Percentiles rank a stretch among this genome's conserved stretches.
Evolutionary conservation across 495 filamentous ascomycete species (phyloP).

Genomic region (Daldinia decipiens): DNA sequence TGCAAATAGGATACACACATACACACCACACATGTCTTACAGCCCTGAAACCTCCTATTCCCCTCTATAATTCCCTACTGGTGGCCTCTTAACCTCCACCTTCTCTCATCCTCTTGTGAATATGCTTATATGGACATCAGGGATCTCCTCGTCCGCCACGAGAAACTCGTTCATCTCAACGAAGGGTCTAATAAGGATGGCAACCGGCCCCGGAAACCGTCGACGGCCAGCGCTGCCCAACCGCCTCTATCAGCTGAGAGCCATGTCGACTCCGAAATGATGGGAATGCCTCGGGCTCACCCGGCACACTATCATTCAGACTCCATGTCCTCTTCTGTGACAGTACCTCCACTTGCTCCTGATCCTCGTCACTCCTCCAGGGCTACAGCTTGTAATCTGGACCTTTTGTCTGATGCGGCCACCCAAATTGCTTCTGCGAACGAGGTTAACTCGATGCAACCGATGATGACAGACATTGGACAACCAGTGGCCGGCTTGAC

Average conservation of each 20-base stretch:
- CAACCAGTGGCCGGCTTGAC: slow-evolving; percentile 51
- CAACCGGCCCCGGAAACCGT: slow-evolving; percentile 57
- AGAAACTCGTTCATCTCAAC: slow-evolving; percentile 76
- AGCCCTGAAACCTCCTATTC: slow-evolving; percentile 33
- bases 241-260: slow-evolving; percentile 51
- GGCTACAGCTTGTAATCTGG: slow-evolving; percentile 62
- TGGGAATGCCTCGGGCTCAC: slow-evolving; percentile 52
- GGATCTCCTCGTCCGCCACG: slow-evolving; percentile 76
- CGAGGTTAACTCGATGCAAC: slow-evolving; percentile 59
- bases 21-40: slow-evolving; percentile 24
- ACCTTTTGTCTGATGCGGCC: slow-evolving; percentile 62
- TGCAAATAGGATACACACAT: slow-evolving; percentile 22
- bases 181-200: slow-evolving; percentile 63
- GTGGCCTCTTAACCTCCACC: slow-evolving; percentile 20
- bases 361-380: slow-evolving; percentile 55
- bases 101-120: slow-evolving; percentile 40
- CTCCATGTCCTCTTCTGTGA: slow-evolving; percentile 51
- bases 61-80: slow-evolving; percentile 30
- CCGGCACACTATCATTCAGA: slow-evolving; percentile 53
- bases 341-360: slow-evolving; percentile 50
- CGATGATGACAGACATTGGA: slow-evolving; percentile 57
- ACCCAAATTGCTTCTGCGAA: slow-evolving; percentile 61
- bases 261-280: slow-evolving; percentile 57
- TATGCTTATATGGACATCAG: slow-evolving; percentile 68
- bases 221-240: slow-evolving; percentile 52